Evolutionary conservation across 2,329 filamentous ascomycete genomes (phyloP), one percentile per base, ranked within the genome.

Genomic region (Amesomyces nigricolor): DNA sequence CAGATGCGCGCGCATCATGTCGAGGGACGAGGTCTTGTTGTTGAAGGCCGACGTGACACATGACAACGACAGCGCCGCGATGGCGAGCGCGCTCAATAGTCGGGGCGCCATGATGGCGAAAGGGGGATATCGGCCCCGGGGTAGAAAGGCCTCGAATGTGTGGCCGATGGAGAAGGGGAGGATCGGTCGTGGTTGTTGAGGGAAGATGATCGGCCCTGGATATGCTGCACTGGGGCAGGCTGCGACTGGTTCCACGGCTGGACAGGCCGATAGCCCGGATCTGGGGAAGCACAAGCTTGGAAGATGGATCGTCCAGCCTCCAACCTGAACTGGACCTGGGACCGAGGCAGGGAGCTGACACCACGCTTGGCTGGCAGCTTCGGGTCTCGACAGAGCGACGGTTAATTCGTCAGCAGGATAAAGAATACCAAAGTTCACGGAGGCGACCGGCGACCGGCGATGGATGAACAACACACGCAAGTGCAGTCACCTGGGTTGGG

Each of bases 1-100:
- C 67, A 91, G 77, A 68, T 88, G 82, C 42, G 82, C 81, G 64
- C 77, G 81, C 68, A 81, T 75, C 72, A 79, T 82, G 62, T 83
- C 81, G 61, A 78, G 68, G 49, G 80, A 78, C 51, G 82, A 82
- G 64, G 81, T 84, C 22, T 26, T 26, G 68, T 85, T 87, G 60
- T 62, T 74, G 59, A 64, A 67, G 37, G 74, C 73, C 42, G 69
- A 67, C 17, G 67, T 70, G 14, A 61, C 30, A 29, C 53, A 58
- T 30, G 74, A 71, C 66, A 78, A 65, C 60, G 70, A 68, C 61
- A 77, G 67, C 56, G 69, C 69, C 60, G 71, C 71, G 50, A 73
- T 48, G 54, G 72, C 66, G 58, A 76, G 65, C 62, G 69, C 68
- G 65, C 70, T 70, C 59, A 68, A 63, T 54, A 68, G 62, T 57